Percentiles rank a stretch among this genome's conserved stretches.
phyloP scores from a whole-genome alignment of 495 filamentous ascomycete species.

The Aspergillus nanangensis region DNA sequence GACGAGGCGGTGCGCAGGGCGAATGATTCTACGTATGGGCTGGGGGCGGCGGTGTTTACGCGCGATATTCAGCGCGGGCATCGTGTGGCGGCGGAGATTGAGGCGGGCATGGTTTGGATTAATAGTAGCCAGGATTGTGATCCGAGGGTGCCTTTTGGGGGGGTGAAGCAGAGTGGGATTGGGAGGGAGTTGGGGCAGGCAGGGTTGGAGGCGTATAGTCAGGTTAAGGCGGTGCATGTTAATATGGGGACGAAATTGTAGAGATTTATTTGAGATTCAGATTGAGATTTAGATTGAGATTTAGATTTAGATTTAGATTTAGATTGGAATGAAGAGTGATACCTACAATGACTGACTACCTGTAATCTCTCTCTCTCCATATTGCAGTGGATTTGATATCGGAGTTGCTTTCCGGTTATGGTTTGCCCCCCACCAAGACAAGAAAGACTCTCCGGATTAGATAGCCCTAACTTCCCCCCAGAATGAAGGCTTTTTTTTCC shows the following conservation, averaged over 20 bases:
- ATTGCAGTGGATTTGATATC: too few relatives aligned
- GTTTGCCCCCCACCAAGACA: too few relatives aligned
- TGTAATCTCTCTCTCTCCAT: too few relatives aligned
- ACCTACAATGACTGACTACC: too few relatives aligned
- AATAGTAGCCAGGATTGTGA: slow-evolving; percentile 77
- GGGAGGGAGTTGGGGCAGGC: slow-evolving; percentile 84
- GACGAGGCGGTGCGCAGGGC: slow-evolving; percentile 77
- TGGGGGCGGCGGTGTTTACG: slow-evolving; percentile 85
- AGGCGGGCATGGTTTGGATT: slow-evolving; percentile 96
- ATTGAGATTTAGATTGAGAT: too few relatives aligned
- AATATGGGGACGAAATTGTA: slow-evolving; percentile 54
- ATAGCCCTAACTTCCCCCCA: too few relatives aligned
- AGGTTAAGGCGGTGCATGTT: slow-evolving; percentile 75
- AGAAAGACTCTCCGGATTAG: too few relatives aligned
- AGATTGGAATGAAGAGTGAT: too few relatives aligned
- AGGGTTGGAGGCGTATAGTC: slow-evolving; percentile 71
- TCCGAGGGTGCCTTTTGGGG: slow-evolving; percentile 77
- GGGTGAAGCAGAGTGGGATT: slow-evolving; percentile 92
- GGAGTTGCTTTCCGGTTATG: too few relatives aligned
- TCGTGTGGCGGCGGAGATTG: slow-evolving; percentile 74
- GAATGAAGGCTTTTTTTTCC: too few relatives aligned
- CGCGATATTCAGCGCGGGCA: slow-evolving; percentile 74
- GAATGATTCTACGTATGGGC: slow-evolving; percentile 82
- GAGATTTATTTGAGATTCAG: too few relatives aligned
- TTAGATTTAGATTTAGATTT: too few relatives aligned